These are phyloP conservation scores for Phytopythium vexans DNA, from an alignment of 352 stramenopile genomes.

Conservation along the genomic window DNA sequence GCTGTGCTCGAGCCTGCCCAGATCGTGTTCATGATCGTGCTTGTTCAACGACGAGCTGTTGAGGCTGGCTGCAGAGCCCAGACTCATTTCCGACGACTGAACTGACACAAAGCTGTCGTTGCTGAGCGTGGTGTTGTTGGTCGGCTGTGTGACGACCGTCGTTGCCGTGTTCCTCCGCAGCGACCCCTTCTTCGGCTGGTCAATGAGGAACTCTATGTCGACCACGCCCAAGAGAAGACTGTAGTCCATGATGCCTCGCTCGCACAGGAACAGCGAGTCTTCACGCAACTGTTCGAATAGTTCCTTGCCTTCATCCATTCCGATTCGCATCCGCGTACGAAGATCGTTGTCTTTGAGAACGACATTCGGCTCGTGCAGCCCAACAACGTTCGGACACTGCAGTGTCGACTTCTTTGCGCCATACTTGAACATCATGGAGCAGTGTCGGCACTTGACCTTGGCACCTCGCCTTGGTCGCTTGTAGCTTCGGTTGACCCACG, in stretches of 20 bases:
- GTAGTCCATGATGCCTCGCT: conserved; percentile 90
- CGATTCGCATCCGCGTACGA: conserved; percentile 78
- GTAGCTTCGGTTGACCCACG: conserved; percentile 89
- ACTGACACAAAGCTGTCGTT: conserved; percentile 47
- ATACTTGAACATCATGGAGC: conserved; percentile 85
- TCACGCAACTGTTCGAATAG: conserved; percentile 66
- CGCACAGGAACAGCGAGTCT: conserved; percentile 75
- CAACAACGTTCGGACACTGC: conserved; percentile 79
- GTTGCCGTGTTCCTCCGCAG: conserved; percentile 24
- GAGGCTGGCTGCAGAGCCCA: conserved; percentile 14
- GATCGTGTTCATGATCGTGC: conserved; percentile 9
- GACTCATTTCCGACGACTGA: conserved; percentile 18
- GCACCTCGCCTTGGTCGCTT: conserved; percentile 64
- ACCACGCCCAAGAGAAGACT: conserved; percentile 84
- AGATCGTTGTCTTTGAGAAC: conserved; percentile 89
- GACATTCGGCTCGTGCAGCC: conserved; percentile 78
- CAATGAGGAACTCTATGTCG: conserved; percentile 80
- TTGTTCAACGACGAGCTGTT: conserved; percentile 16
- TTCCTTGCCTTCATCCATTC: conserved; percentile 39
- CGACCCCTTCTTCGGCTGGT: conserved; percentile 26
- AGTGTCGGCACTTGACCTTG: conserved; percentile 84
- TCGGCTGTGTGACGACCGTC: conserved; percentile 16
- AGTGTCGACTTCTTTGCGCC: conserved; percentile 58
- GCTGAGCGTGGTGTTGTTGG: conserved; percentile 14
- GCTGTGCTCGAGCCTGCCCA: conserved; percentile 15